These are phyloP conservation scores for Penicillium brevicompactum DNA, from an alignment of 2,329 filamentous ascomycete species.

Conservation along the genomic window DNA sequence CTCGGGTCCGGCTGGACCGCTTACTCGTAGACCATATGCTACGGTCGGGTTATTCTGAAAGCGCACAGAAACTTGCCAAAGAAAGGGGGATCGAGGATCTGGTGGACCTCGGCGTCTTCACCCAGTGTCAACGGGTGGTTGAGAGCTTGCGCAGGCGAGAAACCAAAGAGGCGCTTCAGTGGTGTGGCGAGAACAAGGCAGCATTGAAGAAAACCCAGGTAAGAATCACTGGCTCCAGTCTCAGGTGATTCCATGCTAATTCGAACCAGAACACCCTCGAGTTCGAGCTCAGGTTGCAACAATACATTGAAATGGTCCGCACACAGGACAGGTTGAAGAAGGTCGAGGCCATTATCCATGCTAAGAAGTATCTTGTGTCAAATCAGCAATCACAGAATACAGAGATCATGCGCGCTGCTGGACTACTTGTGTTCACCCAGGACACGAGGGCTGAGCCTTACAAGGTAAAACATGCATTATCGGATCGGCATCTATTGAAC, in stretches of 20 bases:
- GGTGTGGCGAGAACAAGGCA: constrained; percentile 93
- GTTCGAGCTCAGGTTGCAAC: constrained; percentile 89
- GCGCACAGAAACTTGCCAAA: constrained; percentile 71
- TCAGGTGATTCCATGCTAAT: not conserved
- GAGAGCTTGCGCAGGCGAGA: constrained; percentile 70
- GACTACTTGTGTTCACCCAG: constrained; percentile 74
- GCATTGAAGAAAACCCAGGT: constrained; percentile 85
- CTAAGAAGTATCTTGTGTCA: constrained; percentile 75
- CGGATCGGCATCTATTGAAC: not conserved
- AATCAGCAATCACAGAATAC: constrained; percentile 69
- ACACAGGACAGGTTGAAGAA: constrained; percentile 65
- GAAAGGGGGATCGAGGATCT: constrained; percentile 77
- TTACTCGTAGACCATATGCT: constrained; percentile 91
- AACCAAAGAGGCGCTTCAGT: constrained; percentile 77
- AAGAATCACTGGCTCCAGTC: constrained; percentile 28
- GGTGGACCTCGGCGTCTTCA: constrained; percentile 87
- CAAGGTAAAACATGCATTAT: constrained; percentile 47
- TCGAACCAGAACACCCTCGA: constrained; percentile 73
- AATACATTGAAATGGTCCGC: constrained; percentile 89
- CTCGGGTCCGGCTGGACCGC: constrained; percentile 75
- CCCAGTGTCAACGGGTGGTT: constrained; percentile 76
- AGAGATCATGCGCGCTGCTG: constrained; percentile 73
- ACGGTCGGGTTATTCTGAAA: constrained; percentile 77
- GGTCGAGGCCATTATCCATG: constrained; percentile 77
- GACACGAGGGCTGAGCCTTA: constrained; percentile 63